A percentile compares a stretch with the other conserved stretches of the same genome.
Evolutionary conservation across 2,329 filamentous ascomycete species (phyloP).

Genomic region (Paraphoma sp.): DNA sequence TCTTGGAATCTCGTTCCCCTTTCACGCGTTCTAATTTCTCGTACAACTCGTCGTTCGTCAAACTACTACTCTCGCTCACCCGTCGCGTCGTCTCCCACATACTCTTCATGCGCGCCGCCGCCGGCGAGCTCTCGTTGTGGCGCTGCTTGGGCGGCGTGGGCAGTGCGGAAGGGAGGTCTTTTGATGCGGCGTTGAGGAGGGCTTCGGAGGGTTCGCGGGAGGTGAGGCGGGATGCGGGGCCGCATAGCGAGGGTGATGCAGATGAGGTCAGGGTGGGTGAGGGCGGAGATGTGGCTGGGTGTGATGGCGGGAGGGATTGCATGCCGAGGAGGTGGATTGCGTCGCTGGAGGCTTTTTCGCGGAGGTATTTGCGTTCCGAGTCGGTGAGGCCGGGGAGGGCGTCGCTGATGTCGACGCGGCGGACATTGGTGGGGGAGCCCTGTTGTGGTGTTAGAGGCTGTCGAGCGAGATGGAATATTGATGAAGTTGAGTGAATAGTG

Average conservation of each 20-base stretch:
- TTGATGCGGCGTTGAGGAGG: constrained; percentile 30
- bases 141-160: constrained; percentile 27
- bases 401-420: constrained; percentile 35
- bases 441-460: constrained; percentile 3
- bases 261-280: constrained; percentile 19
- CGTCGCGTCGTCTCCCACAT: constrained; percentile 20
- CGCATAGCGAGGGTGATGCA: constrained; percentile 1
- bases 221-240: constrained; percentile 10
- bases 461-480: no score
- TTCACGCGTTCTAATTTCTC: constrained; percentile 9
- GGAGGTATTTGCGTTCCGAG: constrained; percentile 35
- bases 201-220: constrained; percentile 26
- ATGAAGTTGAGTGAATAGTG: no score
- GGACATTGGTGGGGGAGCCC: constrained; percentile 40
- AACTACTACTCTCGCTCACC: constrained; percentile 14
- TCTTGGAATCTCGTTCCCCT: neutral
- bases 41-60: constrained; percentile 19
- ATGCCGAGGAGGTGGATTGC: constrained; percentile 32
- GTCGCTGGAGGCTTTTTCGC: constrained; percentile 39
- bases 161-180: constrained; percentile 25
- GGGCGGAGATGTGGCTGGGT: constrained; percentile 16
- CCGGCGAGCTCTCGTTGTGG: constrained; percentile 25
- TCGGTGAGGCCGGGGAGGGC: constrained; percentile 38
- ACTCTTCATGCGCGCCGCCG: constrained; percentile 30
- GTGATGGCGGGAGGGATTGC: constrained; percentile 20